Conservation (phyloP, 208 protist species). For the Trypanosoma vivax region DNA sequence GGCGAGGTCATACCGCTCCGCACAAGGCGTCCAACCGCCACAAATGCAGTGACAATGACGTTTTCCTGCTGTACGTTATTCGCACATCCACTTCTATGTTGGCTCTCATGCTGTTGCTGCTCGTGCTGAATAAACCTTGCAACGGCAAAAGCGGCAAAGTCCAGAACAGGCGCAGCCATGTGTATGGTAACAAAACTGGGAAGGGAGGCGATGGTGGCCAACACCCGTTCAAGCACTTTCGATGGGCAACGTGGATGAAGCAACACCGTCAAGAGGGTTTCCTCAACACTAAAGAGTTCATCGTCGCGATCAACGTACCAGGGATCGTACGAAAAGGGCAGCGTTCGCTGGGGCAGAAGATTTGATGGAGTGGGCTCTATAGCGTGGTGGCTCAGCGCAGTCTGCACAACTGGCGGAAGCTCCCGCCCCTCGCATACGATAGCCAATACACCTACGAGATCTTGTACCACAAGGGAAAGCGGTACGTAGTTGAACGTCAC, state of each 20-base stretch:
- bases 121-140: slow-evolving; percentile 10
- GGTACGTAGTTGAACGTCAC: slow-evolving; percentile 10
- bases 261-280: slow-evolving; percentile 29
- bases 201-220: slow-evolving; percentile 46
- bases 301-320: slow-evolving; percentile 31
- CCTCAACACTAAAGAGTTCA: slow-evolving; percentile 47
- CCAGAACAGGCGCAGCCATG: slow-evolving; percentile 39
- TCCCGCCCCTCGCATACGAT: slow-evolving; percentile 8
- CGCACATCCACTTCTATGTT: neutral
- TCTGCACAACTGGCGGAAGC: neutral
- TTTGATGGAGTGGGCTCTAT: neutral
- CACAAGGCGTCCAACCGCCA: slow-evolving; percentile 36
- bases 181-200: slow-evolving; percentile 41
- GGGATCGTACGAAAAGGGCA: slow-evolving; percentile 40
- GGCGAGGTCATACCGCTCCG: slow-evolving; percentile 19
- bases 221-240: slow-evolving; percentile 48
- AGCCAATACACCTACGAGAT: slow-evolving; percentile 16
- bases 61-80: slow-evolving; percentile 18
- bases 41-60: slow-evolving; percentile 36
- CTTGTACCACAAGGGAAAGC: slow-evolving; percentile 26
- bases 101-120: neutral
- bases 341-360: slow-evolving; percentile 4
- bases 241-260: slow-evolving; percentile 8
- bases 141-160: slow-evolving; percentile 30
- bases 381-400: neutral